Evolutionary conservation across 192 early-diverging fungal species (phyloP), one percentile per base, ranked within the genome.

Genomic region (Linnemannia schmuckeri): DNA sequence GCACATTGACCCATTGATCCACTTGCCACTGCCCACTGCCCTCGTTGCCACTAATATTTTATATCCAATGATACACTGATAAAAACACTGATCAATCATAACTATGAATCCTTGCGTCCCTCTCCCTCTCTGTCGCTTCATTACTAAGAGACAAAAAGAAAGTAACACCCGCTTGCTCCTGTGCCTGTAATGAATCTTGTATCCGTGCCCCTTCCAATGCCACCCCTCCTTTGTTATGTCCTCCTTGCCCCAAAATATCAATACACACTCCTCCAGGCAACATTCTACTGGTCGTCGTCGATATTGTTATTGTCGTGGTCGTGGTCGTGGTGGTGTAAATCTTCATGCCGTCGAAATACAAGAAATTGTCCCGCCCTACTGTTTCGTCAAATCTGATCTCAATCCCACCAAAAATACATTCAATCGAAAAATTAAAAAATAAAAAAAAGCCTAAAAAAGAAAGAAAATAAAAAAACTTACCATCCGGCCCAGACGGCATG

Each of bases 401-500:
- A 41, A 12, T 41, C 44, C 72, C 72, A 73, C 41, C 40, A 73
- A 73, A 44, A 73, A 73, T 46, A 66, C 61, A 66, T 66, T 66
- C 30, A 30, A 66, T 66, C 27, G 30, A 30, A 15, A 66, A 66
- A 3, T 37, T 37, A 37, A 2, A 15, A 10, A 30, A 30, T 33
- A 63, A 71, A 52, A 74, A 0, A 42, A 42, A 52, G 30, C 33
- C 47, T 33, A 75, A 75, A n/a, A 75, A 57, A 75, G 17, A 61
- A 49, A 54, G 6, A 2, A 61, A 75, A 20, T 52, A n/a, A 5
- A 24, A 38, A 54, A 46, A 83, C 88, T 89, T 90, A 92, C 93
- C 98, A 99, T 66, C 98, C 98, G 82, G 98, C 98, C 96, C 97
- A 98, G 57, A 98, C 96, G 77, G 97, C 95, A 90, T 98, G 96